Percentiles rank a stretch among this genome's conserved stretches.
These are phyloP conservation scores for Pyracantha coccinea DNA, from an alignment of 331 rosid genomes.

Conservation along the genomic window DNA sequence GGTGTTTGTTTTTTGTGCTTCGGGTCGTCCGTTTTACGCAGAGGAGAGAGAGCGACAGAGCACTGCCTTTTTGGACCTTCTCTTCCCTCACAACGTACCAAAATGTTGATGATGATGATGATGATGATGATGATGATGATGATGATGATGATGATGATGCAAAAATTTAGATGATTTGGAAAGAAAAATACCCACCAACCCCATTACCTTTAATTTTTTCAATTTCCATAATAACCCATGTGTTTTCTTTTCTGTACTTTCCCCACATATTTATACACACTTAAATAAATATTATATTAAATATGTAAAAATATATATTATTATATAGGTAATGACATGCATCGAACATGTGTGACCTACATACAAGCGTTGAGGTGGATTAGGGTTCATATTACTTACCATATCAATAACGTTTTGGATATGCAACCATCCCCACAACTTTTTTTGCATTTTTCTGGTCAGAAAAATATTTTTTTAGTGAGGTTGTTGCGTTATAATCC, in stretches of 20 bases:
- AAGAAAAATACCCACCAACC: constrained; percentile 25
- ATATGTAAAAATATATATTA: too few species aligned
- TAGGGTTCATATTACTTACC: neutral
- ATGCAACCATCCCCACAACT: neutral
- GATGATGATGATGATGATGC: constrained; percentile 13
- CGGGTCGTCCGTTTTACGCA: constrained; percentile 64
- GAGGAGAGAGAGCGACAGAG: neutral
- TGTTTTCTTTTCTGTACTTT: neutral
- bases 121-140: constrained; percentile 19
- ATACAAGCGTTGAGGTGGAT: neutral
- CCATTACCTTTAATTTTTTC: neutral
- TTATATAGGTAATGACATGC: neutral
- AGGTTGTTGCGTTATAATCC: neutral
- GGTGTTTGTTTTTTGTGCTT: constrained; percentile 29
- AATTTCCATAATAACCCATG: constrained; percentile 44
- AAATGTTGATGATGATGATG: constrained; percentile 26
- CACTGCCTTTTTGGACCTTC: constrained; percentile 53
- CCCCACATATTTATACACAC: neutral
- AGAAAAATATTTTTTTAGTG: neutral
- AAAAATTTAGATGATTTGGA: constrained; percentile 7
- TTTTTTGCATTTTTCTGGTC: neutral
- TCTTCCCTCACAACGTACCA: constrained; percentile 44
- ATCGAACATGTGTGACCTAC: neutral
- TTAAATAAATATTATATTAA: too few species aligned
- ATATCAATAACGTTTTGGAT: neutral